Conservation (phyloP, 495 filamentous ascomycete genomes). For the Penicillium tannophilum region DNA sequence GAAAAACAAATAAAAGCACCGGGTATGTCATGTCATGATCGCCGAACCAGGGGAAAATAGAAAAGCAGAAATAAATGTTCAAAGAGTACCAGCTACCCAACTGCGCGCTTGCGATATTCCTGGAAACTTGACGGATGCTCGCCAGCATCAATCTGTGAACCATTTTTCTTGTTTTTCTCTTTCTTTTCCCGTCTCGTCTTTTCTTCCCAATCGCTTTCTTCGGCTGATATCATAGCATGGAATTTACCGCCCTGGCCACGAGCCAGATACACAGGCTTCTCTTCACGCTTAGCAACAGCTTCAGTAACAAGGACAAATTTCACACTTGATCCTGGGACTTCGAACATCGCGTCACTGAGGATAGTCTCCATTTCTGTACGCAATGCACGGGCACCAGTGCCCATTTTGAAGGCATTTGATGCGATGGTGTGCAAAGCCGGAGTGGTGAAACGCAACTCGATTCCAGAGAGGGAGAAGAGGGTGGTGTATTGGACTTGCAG, state of each 20-base stretch:
- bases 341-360: constrained; percentile 88
- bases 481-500: constrained; percentile 83
- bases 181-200: constrained; percentile 37
- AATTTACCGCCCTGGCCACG: constrained; percentile 63
- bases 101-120: constrained; percentile 53
- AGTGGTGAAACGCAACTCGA: constrained; percentile 82
- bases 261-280: constrained; percentile 62
- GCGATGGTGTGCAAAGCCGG: constrained; percentile 79
- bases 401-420: constrained; percentile 68
- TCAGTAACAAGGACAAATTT: constrained; percentile 78
- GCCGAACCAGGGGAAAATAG: neutral
- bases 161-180: constrained; percentile 32
- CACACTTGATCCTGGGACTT: constrained; percentile 72
- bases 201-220: constrained; percentile 67
- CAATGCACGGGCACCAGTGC: constrained; percentile 84
- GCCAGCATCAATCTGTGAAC: constrained; percentile 23
- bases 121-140: constrained; percentile 48
- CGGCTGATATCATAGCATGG: constrained; percentile 57
- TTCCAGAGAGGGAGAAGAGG: constrained; percentile 79
- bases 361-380: constrained; percentile 89
- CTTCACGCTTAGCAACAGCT: constrained; percentile 64
- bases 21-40: constrained; percentile 4
- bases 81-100: constrained; percentile 20
- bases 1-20: neutral
- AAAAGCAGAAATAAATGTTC: neutral